Percentiles rank a stretch among this genome's conserved stretches.
Conservation (phyloP, 805 yeast genomes). For the Starmera pachycereana region DNA sequence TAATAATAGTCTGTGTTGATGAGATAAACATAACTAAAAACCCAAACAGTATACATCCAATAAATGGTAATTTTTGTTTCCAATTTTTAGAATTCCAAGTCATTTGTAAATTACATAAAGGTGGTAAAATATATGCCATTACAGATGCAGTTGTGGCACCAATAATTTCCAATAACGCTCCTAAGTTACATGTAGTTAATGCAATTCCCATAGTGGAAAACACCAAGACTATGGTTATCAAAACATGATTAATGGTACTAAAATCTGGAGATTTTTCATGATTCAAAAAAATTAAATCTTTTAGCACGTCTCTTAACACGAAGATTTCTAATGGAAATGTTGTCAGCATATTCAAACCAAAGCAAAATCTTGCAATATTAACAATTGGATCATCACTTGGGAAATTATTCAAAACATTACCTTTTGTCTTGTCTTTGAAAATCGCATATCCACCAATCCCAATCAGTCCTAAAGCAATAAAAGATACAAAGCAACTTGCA, state of each 20-base stretch:
- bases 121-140: slow-evolving; percentile 89
- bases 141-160: slow-evolving; percentile 91
- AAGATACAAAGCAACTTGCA: slow-evolving; percentile 70
- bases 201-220: slow-evolving; percentile 66
- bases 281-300: slow-evolving; percentile 41
- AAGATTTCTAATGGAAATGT: slow-evolving; percentile 87
- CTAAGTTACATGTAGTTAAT: slow-evolving; percentile 75
- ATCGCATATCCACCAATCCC: slow-evolving; percentile 71
- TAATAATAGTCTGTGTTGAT: slow-evolving; percentile 59
- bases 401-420: slow-evolving; percentile 83
- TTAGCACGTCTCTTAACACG: slow-evolving; percentile 81
- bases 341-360: slow-evolving; percentile 87
- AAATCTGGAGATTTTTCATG: slow-evolving; percentile 29
- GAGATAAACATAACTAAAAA: slow-evolving; percentile 67
- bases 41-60: slow-evolving; percentile 62
- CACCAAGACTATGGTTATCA: slow-evolving; percentile 57
- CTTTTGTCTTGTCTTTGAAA: slow-evolving; percentile 72
- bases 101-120: slow-evolving; percentile 66
- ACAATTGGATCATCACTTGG: slow-evolving; percentile 63
- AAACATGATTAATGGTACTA: slow-evolving; percentile 40
- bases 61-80: slow-evolving; percentile 43
- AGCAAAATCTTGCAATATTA: slow-evolving; percentile 82
- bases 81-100: slow-evolving; percentile 32
- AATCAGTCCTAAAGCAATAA: slow-evolving; percentile 66
- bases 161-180: slow-evolving; percentile 78